Evolutionary conservation across 2,329 filamentous ascomycete genomes (phyloP), one percentile per base, ranked within the genome.

Genomic region (Colletotrichum melonis): DNA sequence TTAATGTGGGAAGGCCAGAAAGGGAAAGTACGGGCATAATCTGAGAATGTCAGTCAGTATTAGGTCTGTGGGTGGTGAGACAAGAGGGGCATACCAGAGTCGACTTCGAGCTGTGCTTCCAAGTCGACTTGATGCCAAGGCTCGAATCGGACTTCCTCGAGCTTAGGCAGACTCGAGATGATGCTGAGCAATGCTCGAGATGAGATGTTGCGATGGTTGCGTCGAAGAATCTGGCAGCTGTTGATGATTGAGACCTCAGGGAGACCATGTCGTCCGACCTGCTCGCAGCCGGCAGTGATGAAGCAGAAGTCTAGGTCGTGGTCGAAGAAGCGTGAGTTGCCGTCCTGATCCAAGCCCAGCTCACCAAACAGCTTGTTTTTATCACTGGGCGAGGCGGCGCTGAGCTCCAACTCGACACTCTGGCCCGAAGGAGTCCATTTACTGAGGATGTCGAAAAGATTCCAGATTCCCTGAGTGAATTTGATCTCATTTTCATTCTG

Each of bases 271-370:
- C 63, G 66, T 67, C 76, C 76, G 42, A 75, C 30, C 62, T 74
- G 75, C 35, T 73, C 71, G 16, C 71, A 73, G n/a, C 72, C 74
- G 22, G 72, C 73, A 24, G 74, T 74, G 54, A 74, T 65, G 58
- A 72, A 75, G 30, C 69, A 63, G 32, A 78, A 78, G 28, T 77
- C 76, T 16, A 78, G 69, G 26, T 77, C 71, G 12, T 77, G 77
- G 11, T 78, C 76, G 28, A 78, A 78, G 54, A 75, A 78, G 28
- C 77, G 73, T 57, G 76, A 78, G 55, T 77, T 74, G n/a, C 77
- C 76, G 6, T 78, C 76, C n/a, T 64, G 32, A 19, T 77, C 75
- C 19, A 78, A 55, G 22, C 77, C 76, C n/a, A 74, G 65, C 56
- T 76, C 75, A 3, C 77, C 76, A 14, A 75, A 76, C 8, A 75